Percentiles rank a stretch among this genome's conserved stretches.
phyloP scores from a whole-genome alignment of 106 monocot genomes.

The Phalaenopsis equestris region DNA sequence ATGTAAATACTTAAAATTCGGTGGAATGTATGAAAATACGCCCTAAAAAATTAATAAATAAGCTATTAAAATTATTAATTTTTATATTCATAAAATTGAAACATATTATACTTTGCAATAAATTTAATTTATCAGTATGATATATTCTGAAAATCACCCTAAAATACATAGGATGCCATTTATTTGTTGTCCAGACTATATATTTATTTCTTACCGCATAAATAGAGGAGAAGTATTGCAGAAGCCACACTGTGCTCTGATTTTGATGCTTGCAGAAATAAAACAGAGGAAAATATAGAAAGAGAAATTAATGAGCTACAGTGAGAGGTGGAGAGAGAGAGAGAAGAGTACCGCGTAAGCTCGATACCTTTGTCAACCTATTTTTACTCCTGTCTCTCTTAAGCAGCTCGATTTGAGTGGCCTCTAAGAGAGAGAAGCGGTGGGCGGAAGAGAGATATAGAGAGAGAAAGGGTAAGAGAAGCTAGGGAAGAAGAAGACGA shows the following conservation, averaged over 20 bases:
- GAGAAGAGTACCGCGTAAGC: not conserved
- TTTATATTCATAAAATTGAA: too few relatives aligned
- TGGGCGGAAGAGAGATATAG: not conserved
- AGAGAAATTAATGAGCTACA: constrained; percentile 5
- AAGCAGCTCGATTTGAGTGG: not conserved
- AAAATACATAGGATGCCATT: not conserved
- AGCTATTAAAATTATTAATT: too few relatives aligned
- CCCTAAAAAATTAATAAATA: too few relatives aligned
- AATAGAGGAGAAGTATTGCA: constrained; percentile 31
- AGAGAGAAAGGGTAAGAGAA: not conserved
- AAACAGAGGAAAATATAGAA: not conserved
- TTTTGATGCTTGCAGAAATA: constrained; percentile 47
- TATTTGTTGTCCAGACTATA: not conserved
- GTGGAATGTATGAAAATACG: too few relatives aligned
- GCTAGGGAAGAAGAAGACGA: not conserved
- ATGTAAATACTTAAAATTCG: too few relatives aligned
- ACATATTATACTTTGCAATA: too few relatives aligned
- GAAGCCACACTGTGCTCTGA: constrained; percentile 61
- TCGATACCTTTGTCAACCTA: constrained; percentile 2
- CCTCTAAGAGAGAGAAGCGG: not conserved
- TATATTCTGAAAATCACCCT: not conserved
- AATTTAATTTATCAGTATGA: not conserved
- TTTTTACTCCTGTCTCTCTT: not conserved
- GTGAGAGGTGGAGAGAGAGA: constrained; percentile 14
- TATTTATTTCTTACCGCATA: not conserved